Conservation (phyloP, 306 rosid species). For the Canavalia ensiformis region DNA sequence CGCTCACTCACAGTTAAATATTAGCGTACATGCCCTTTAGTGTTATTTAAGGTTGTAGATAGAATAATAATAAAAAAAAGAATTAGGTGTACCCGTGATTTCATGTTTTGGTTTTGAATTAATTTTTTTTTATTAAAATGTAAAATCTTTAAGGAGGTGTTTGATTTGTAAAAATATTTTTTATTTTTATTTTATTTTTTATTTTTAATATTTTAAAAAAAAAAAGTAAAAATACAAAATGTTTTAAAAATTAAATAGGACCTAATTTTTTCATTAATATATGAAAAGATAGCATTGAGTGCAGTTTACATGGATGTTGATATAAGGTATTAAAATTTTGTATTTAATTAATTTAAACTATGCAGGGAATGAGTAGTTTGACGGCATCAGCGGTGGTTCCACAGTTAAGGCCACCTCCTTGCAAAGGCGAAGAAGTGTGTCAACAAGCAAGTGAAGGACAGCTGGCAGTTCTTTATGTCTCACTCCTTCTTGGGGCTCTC, state of each 20-base stretch:
- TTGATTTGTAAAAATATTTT: too few species aligned
- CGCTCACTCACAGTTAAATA: background rate
- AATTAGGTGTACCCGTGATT: too few species aligned
- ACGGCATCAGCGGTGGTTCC: slow-evolving; percentile 86
- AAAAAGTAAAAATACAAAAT: too few species aligned
- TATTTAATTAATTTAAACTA: background rate
- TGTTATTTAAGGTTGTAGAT: background rate
- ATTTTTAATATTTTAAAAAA: too few species aligned
- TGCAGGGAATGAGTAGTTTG: slow-evolving; percentile 82
- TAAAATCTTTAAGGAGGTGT: too few species aligned
- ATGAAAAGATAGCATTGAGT: too few species aligned
- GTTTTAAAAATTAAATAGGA: too few species aligned
- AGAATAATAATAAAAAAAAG: background rate
- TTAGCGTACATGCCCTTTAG: background rate
- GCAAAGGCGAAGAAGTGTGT: slow-evolving; percentile 65
- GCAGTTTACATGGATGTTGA: background rate
- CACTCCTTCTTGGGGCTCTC: slow-evolving; percentile 68
- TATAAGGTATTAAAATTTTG: slow-evolving; percentile 29
- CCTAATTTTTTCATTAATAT: too few species aligned
- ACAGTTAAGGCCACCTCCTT: slow-evolving; percentile 78
- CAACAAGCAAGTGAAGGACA: slow-evolving; percentile 71
- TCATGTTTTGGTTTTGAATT: too few species aligned
- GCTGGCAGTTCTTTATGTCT: slow-evolving; percentile 63
- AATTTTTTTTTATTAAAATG: too few species aligned
- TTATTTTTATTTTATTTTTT: too few species aligned